Evolutionary conservation across 139 green algal genomes (phyloP), one percentile per base, ranked within the genome.

Genomic region (Chlamydomonas incerta): DNA sequence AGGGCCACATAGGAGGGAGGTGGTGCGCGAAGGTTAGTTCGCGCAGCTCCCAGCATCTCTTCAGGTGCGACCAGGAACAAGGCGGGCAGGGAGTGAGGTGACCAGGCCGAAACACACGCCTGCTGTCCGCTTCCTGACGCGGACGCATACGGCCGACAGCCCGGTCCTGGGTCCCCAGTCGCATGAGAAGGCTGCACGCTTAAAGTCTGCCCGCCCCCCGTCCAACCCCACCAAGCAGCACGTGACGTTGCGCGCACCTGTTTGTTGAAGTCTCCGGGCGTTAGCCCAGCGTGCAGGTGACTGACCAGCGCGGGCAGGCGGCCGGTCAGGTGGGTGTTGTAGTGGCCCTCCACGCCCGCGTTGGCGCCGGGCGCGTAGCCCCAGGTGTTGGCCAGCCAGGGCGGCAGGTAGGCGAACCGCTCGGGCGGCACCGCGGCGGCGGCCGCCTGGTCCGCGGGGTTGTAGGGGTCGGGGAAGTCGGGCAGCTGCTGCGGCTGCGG

Each of bases 301-400:
- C n/a, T 74, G 28, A 83, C 35, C 62, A 33, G 26, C 3, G 62
- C 62, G 1, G 77, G n/a, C 21, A 74, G 13, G 29, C 35, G 18
- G 21, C 41, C 63, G 63, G 60, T 83, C 18, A 83, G 75, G 60
- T 72, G 60, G 62, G 67, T 65, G 41, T 65, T 66, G 62, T 74
- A 83, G 63, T 65, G 74, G 37, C 77, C 77, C 35, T 52, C 63
- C 46, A 52, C 72, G 55, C 77, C 77, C 29, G 60, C 60, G 63
- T 83, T 83, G n/a, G 41, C 41, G 8, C 24, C 18, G 1, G 41
- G 77, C 10, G 63, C 77, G 13, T 74, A 10, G 46, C 63, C 72
- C 63, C 74, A 65, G 31, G 77, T 83, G 65, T 83, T 83, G 46
- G 77, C 77, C 23, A 83, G n/a, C 77, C 77, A 83, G 35, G 35